These are phyloP conservation scores for Coniochaeta sp. DNA, from an alignment of 2,329 filamentous ascomycete species.

Conservation along the genomic window DNA sequence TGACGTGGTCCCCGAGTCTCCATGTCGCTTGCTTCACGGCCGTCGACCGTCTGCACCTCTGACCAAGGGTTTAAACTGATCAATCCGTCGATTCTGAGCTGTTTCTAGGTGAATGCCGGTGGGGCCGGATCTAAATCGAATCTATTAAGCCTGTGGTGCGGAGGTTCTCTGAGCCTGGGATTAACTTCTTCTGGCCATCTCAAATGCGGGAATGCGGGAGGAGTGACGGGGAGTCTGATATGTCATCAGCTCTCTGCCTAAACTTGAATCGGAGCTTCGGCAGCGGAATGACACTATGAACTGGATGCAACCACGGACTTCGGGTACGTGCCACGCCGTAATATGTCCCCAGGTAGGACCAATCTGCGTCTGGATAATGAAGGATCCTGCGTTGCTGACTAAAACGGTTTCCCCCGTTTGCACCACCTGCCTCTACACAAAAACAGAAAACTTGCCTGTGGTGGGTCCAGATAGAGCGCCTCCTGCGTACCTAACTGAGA, in stretches of 20 bases:
- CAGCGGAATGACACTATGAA: background rate
- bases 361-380: too few species aligned
- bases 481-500: background rate
- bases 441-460: constrained; percentile 10
- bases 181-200: background rate
- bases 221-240: too few species aligned
- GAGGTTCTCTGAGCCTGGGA: background rate
- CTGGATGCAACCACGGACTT: background rate
- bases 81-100: too few species aligned
- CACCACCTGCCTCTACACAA: too few species aligned
- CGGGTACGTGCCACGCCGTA: background rate
- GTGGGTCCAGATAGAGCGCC: constrained; percentile 4
- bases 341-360: too few species aligned
- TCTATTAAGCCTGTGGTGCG: background rate
- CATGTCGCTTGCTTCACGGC: too few species aligned
- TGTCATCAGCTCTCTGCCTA: background rate
- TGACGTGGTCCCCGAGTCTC: background rate
- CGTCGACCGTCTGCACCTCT: too few species aligned
- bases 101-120: too few species aligned
- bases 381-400: too few species aligned
- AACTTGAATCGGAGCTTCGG: background rate
- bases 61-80: too few species aligned
- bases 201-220: background rate
- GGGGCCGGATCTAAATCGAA: too few species aligned
- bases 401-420: too few species aligned